These are phyloP conservation scores for Boletus subparvulus DNA, from an alignment of 768 basidiomycete genomes.

Conservation along the genomic window DNA sequence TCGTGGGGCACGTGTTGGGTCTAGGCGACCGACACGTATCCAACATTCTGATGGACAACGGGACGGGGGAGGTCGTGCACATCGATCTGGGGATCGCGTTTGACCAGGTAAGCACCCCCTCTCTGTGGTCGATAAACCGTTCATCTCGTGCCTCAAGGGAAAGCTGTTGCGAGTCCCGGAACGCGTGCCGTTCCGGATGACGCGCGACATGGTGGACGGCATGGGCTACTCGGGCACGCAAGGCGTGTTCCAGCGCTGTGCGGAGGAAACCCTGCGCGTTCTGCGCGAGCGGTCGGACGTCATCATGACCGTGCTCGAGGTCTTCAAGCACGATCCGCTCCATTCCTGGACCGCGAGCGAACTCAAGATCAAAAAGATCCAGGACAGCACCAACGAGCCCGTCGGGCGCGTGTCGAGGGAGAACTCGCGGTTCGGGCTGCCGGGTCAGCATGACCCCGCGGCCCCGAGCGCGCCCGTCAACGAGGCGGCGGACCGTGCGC, in stretches of 20 bases:
- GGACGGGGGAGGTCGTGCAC: slow-evolving; percentile 85
- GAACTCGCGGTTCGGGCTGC: slow-evolving; percentile 40
- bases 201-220: slow-evolving; percentile 90
- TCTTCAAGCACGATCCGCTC: slow-evolving; percentile 95
- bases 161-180: slow-evolving; percentile 78
- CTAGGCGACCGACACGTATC: slow-evolving; percentile 90
- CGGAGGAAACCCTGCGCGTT: slow-evolving; percentile 92
- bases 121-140: not conserved
- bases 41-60: slow-evolving; percentile 87
- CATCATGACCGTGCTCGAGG: slow-evolving; percentile 93
- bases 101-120: slow-evolving; percentile 62
- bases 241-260: slow-evolving; percentile 93
- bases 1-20: slow-evolving; percentile 90
- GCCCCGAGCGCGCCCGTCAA: slow-evolving; percentile 58
- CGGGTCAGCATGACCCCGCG: slow-evolving; percentile 46
- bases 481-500: slow-evolving; percentile 88
- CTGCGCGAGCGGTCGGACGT: slow-evolving; percentile 81
- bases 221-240: slow-evolving; percentile 88
- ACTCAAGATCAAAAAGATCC: slow-evolving; percentile 65
- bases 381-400: slow-evolving; percentile 40
- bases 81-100: slow-evolving; percentile 98
- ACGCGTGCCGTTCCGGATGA: slow-evolving; percentile 92
- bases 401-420: slow-evolving; percentile 23
- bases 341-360: slow-evolving; percentile 89
- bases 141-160: slow-evolving; percentile 52